These are phyloP conservation scores for Coemansia guatemalensis DNA, from an alignment of 192 early-diverging fungal species.

Conservation along the genomic window DNA sequence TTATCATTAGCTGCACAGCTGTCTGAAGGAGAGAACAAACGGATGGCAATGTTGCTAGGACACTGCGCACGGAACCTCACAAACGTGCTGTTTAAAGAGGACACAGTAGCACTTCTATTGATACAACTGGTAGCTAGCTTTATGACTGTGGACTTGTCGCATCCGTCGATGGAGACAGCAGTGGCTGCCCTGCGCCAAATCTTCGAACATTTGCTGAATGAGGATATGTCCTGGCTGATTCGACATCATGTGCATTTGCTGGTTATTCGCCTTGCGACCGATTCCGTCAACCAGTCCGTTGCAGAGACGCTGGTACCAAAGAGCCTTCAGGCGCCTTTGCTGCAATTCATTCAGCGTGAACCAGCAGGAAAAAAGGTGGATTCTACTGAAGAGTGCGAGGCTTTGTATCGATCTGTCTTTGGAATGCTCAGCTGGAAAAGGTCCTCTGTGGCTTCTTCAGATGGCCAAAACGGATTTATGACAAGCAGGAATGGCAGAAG, in stretches of 20 bases:
- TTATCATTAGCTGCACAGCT: neutral
- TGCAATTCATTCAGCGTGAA: conserved; percentile 18
- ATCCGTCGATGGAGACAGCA: neutral
- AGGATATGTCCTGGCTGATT: conserved; percentile 16
- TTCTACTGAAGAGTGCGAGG: neutral
- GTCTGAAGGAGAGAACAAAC: neutral
- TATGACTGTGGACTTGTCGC: conserved; percentile 5
- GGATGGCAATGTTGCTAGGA: conserved; percentile 4
- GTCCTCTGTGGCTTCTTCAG: too few relatives aligned
- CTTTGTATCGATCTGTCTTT: conserved; percentile 2
- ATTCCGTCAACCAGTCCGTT: conserved; percentile 12
- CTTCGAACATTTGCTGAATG: conserved; percentile 9
- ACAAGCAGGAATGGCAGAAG: conserved; percentile 1
- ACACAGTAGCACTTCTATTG: conserved; percentile 7
- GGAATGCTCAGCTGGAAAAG: neutral
- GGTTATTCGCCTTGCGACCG: conserved; percentile 24
- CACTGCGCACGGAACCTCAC: conserved; percentile 14
- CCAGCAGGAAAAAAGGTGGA: conserved; percentile 11
- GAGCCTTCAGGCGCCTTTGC: conserved; percentile 7
- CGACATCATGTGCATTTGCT: conserved; percentile 16
- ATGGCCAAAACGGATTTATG: neutral
- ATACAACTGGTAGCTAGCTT: conserved; percentile 25
- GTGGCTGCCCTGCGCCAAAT: conserved; percentile 6
- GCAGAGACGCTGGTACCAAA: conserved; percentile 16
- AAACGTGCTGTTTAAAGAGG: neutral